Evolutionary conservation across 2,329 filamentous ascomycete genomes (phyloP).

Genomic region (Alternaria postmessia): DNA sequence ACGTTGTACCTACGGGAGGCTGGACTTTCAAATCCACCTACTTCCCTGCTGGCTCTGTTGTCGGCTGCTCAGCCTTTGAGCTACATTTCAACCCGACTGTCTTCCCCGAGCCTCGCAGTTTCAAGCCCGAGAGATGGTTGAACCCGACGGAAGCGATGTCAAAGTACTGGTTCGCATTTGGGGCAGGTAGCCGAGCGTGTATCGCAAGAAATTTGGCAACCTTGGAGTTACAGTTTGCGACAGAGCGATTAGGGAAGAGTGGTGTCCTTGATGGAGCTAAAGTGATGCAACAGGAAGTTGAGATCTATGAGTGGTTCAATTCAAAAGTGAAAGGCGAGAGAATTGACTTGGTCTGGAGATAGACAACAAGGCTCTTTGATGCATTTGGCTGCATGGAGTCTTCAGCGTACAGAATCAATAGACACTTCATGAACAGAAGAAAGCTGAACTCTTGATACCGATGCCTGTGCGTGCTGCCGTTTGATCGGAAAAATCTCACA

Average conservation of each 20-base stretch:
- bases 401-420: not conserved
- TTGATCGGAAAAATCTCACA: not conserved
- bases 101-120: conserved; percentile 28
- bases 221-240: conserved; percentile 38
- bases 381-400: not conserved
- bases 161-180: conserved; percentile 45
- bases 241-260: conserved; percentile 53
- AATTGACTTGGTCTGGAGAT: conserved; percentile 51
- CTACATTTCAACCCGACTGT: conserved; percentile 34
- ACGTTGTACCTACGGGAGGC: conserved; percentile 37
- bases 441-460: not conserved
- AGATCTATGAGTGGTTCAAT: conserved; percentile 67
- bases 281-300: conserved; percentile 52
- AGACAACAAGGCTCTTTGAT: not conserved
- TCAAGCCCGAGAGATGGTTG: conserved; percentile 47
- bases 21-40: conserved; percentile 37
- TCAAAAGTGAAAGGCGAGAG: conserved; percentile 60
- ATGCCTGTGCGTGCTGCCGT: not conserved
- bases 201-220: conserved; percentile 45
- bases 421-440: not conserved
- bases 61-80: conserved; percentile 42
- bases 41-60: conserved; percentile 34
- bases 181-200: conserved; percentile 41
- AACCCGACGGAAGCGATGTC: conserved; percentile 38
- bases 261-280: conserved; percentile 57